These are phyloP conservation scores for Psidium friedrichsthalianum DNA, from an alignment of 345 rosid genomes.

Conservation along the genomic window DNA sequence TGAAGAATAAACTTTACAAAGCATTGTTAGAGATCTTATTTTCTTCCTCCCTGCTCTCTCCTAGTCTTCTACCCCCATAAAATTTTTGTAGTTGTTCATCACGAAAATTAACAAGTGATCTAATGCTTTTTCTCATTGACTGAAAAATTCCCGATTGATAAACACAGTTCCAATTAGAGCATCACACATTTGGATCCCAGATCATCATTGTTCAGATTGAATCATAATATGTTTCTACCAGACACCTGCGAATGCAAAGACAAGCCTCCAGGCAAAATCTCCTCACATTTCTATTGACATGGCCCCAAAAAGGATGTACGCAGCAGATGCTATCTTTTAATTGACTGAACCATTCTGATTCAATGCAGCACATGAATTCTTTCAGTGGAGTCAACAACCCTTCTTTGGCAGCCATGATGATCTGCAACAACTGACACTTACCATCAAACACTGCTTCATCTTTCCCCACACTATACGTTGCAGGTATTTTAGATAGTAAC, in stretches of 20 bases:
- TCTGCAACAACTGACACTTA: too few species aligned
- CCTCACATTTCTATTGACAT: too few species aligned
- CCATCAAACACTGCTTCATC: too few species aligned
- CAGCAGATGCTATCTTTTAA: not conserved
- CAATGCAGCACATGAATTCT: slow-evolving; percentile 66
- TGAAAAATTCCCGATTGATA: too few species aligned
- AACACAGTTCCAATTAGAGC: too few species aligned
- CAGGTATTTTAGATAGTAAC: slow-evolving; percentile 5
- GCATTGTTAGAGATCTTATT: not conserved
- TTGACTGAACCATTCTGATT: not conserved
- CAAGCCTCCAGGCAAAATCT: too few species aligned
- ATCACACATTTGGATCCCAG: too few species aligned
- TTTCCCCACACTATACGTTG: too few species aligned
- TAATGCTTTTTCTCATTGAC: not conserved
- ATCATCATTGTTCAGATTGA: too few species aligned
- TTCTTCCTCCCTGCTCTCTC: not conserved
- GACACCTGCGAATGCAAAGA: too few species aligned
- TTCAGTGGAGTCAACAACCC: slow-evolving; percentile 60
- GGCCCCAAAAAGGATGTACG: not conserved
- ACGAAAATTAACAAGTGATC: not conserved
- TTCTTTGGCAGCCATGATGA: slow-evolving; percentile 65
- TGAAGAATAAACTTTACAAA: not conserved
- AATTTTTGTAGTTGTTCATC: not conserved
- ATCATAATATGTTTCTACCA: too few species aligned
- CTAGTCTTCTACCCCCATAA: not conserved